Percentiles rank a stretch among this genome's conserved stretches.
Conservation (phyloP, 1,284 basidiomycete genomes). For the Malassezia obtusa region DNA sequence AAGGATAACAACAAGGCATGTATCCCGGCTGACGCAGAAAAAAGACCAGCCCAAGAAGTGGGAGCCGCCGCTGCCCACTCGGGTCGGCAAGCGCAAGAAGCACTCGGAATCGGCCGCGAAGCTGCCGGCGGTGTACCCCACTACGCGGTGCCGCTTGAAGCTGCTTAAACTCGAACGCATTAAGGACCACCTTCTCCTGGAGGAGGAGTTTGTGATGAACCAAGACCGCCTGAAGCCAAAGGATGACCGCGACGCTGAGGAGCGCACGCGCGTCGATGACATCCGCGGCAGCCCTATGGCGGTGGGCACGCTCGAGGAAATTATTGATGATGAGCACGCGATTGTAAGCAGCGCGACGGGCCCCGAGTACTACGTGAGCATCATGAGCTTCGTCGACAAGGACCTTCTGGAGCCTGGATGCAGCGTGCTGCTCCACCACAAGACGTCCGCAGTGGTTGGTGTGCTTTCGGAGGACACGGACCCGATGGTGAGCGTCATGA, state of each 20-base stretch:
- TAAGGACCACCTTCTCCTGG: conserved; percentile 92
- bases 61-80: conserved; percentile 95
- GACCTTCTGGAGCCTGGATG: conserved; percentile 94
- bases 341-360: conserved; percentile 91
- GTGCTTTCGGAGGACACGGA: conserved; percentile 94
- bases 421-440: conserved; percentile 89
- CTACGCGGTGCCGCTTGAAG: conserved; percentile 87
- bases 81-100: conserved; percentile 87
- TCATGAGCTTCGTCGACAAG: conserved; percentile 99
- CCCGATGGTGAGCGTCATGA: conserved; percentile 97
- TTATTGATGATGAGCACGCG: conserved; percentile 99
- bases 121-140: conserved; percentile 85
- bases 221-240: conserved; percentile 60
- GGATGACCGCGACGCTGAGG: conserved; percentile 93
- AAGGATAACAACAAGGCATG: conserved; percentile 27
- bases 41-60: conserved; percentile 75
- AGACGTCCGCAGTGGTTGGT: conserved; percentile 87
- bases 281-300: conserved; percentile 91
- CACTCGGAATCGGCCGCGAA: conserved; percentile 86
- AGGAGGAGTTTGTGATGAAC: conserved; percentile 95
- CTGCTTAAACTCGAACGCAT: conserved; percentile 93
- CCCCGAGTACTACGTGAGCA: conserved; percentile 94
- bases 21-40: conserved; percentile 37
- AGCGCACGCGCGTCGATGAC: conserved; percentile 86
- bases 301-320: conserved; percentile 94